Percentiles rank a stretch among this genome's conserved stretches.
Conservation (phyloP, 805 yeast genomes). For the Yarrowia porcina region DNA sequence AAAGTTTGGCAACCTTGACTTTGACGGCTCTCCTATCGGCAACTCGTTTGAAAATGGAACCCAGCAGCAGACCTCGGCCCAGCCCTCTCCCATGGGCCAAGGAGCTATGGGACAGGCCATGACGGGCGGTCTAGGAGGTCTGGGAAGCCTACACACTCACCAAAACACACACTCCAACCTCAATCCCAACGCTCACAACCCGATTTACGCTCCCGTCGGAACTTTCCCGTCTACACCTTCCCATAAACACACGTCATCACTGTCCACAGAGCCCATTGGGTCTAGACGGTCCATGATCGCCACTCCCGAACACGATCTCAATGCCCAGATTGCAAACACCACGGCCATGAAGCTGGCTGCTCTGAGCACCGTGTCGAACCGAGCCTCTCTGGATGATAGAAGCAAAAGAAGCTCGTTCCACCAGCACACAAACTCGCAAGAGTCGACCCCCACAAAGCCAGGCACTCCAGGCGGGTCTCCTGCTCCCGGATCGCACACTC, state of each 20-base stretch:
- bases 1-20: conserved; percentile 34
- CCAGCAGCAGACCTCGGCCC: background rate
- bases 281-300: background rate
- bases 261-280: conserved; percentile 19
- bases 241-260: conserved; percentile 14
- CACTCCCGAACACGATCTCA: conserved; percentile 30
- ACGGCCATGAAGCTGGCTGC: conserved; percentile 61
- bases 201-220: conserved; percentile 11
- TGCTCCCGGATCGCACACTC: background rate
- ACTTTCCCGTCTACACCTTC: conserved; percentile 17
- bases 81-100: conserved; percentile 23
- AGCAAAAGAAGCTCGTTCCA: conserved; percentile 6
- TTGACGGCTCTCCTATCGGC: conserved; percentile 9
- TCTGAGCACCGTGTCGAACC: conserved; percentile 50
- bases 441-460: background rate
- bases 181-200: conserved; percentile 18
- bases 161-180: conserved; percentile 4
- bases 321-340: conserved; percentile 34
- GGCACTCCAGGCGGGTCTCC: conserved; percentile 23
- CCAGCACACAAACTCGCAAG: conserved; percentile 7
- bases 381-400: conserved; percentile 30
- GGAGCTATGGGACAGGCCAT: conserved; percentile 17
- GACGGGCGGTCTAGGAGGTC: conserved; percentile 10
- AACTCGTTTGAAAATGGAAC: conserved; percentile 1
- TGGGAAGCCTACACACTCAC: background rate